Percentiles rank a stretch among this genome's conserved stretches.
phyloP scores from a whole-genome alignment of 805 yeast genomes.

The Yamadazyma endophytica region DNA sequence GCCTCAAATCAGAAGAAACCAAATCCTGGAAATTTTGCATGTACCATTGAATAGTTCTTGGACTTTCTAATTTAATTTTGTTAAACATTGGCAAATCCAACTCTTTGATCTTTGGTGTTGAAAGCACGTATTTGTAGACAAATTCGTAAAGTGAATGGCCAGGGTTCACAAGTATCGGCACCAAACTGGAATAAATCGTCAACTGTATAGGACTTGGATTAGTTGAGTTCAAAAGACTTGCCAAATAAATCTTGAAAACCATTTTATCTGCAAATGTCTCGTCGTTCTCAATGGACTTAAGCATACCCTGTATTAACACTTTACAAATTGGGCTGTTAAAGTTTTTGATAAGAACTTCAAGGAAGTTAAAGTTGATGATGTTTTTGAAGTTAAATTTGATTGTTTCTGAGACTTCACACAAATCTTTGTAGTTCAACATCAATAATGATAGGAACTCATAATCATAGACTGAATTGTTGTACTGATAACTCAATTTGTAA shows the following conservation, averaged over 20 bases:
- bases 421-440: slow-evolving; percentile 61
- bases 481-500: slow-evolving; percentile 15
- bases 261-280: slow-evolving; percentile 50
- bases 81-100: slow-evolving; percentile 46
- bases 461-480: slow-evolving; percentile 48
- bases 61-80: slow-evolving; percentile 38
- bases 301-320: slow-evolving; percentile 41
- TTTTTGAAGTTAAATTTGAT: slow-evolving; percentile 47
- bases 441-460: slow-evolving; percentile 64
- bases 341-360: slow-evolving; percentile 48
- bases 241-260: slow-evolving; percentile 50
- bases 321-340: slow-evolving; percentile 39
- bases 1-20: slow-evolving; percentile 42
- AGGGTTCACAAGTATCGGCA: slow-evolving; percentile 61
- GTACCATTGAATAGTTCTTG: slow-evolving; percentile 63
- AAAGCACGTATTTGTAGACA: slow-evolving; percentile 59
- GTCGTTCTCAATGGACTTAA: slow-evolving; percentile 35
- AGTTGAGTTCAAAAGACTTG: slow-evolving; percentile 39
- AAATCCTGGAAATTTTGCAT: slow-evolving; percentile 20
- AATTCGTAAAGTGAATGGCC: slow-evolving; percentile 72
- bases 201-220: slow-evolving; percentile 44
- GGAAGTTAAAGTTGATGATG: slow-evolving; percentile 52
- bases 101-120: slow-evolving; percentile 43
- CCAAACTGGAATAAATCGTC: slow-evolving; percentile 49
- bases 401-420: slow-evolving; percentile 25